Conservation (phyloP, 1,284 basidiomycete genomes). For the Leccinum brunneo-olivaceum region DNA sequence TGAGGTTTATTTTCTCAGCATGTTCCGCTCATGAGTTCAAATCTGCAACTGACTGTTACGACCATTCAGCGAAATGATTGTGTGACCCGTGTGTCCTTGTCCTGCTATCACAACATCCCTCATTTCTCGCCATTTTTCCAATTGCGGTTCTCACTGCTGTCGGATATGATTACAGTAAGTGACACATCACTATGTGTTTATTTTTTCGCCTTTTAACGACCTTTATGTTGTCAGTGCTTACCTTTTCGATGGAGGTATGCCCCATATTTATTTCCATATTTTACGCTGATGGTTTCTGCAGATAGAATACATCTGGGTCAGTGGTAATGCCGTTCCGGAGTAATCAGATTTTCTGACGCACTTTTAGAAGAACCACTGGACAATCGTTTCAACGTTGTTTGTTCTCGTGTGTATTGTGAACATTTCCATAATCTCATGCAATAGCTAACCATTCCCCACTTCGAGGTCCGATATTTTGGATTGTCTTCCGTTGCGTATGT, state of each 20-base stretch:
- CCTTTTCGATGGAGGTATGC: not conserved
- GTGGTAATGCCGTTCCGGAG: not conserved
- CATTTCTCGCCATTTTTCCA: not conserved
- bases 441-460: not conserved
- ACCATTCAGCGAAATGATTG: not conserved
- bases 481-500: not conserved
- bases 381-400: not conserved
- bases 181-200: not conserved
- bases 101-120: not conserved
- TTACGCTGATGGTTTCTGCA: not conserved
- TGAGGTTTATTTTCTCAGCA: too few species aligned
- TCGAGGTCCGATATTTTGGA: not conserved
- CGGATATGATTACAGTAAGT: constrained; percentile 8
- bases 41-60: not conserved
- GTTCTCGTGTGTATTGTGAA: not conserved
- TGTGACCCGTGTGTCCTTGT: not conserved
- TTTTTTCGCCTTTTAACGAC: not conserved
- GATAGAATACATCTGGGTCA: not conserved
- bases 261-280: too few species aligned
- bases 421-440: too few species aligned
- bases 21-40: not conserved
- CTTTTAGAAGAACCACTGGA: not conserved
- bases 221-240: not conserved
- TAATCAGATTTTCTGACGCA: not conserved
- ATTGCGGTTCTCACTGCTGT: not conserved